Evolutionary conservation across 495 filamentous ascomycete species (phyloP).

Genomic region (Podospora pseudopauciseta): DNA sequence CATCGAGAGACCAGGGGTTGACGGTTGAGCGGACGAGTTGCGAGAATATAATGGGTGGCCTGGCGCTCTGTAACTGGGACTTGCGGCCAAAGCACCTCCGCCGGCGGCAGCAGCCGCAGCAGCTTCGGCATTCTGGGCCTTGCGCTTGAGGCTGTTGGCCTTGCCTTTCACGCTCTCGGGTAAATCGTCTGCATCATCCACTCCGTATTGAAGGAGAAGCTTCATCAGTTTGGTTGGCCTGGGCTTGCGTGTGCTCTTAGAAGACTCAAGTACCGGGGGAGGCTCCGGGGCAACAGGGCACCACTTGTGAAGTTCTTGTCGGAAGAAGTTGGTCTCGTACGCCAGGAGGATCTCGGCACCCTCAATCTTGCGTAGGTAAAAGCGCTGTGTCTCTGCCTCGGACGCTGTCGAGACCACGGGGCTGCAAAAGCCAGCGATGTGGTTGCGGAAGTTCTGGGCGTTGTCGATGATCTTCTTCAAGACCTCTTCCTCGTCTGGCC

Average conservation of each 20-base stretch:
- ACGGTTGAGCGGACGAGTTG: slow-evolving; percentile 36
- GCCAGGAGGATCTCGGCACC: slow-evolving; percentile 91
- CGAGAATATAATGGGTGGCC: slow-evolving; percentile 38
- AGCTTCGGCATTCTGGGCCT: slow-evolving; percentile 47
- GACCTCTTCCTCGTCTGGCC: slow-evolving; percentile 88
- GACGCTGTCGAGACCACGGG: slow-evolving; percentile 73
- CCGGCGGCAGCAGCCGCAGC: slow-evolving; percentile 31
- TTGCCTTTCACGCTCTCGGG: slow-evolving; percentile 77
- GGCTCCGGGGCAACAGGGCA: slow-evolving; percentile 82
- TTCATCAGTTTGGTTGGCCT: slow-evolving; percentile 97
- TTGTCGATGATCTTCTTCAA: slow-evolving; percentile 79
- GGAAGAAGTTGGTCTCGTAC: slow-evolving; percentile 94
- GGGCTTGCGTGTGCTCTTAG: slow-evolving; percentile 93
- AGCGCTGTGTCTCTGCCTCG: slow-evolving; percentile 87
- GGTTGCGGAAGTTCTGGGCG: slow-evolving; percentile 78
- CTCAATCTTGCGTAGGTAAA: slow-evolving; percentile 97
- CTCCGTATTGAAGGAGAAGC: slow-evolving; percentile 80
- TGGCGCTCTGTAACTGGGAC: slow-evolving; percentile 32
- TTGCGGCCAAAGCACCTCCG: slow-evolving; percentile 27
- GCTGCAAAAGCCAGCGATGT: slow-evolving; percentile 76
- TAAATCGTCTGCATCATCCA: slow-evolving; percentile 83
- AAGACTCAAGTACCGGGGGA: slow-evolving; percentile 78
- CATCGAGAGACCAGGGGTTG: slow-evolving; percentile 36
- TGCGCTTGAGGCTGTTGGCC: slow-evolving; percentile 59
- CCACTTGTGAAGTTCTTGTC: slow-evolving; percentile 95